phyloP scores from a whole-genome alignment of 2,329 filamentous ascomycete species.

The Ophiostoma pallidulum region DNA sequence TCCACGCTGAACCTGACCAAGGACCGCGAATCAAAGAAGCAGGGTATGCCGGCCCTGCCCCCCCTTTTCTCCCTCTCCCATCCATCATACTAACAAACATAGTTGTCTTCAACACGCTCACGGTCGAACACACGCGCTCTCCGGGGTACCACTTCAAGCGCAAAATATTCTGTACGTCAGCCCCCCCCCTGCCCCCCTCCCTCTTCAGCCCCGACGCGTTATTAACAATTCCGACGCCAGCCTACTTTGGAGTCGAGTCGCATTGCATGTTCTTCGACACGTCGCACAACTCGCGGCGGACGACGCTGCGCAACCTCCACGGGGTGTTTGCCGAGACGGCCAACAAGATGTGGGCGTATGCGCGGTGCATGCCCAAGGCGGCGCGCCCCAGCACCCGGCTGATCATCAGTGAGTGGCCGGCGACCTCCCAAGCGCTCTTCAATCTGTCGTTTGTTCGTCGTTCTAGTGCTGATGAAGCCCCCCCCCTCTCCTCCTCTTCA shows the following conservation, averaged over 20 bases:
- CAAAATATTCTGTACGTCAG: conserved; percentile 58
- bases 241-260: conserved; percentile 73
- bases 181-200: conserved; percentile 1
- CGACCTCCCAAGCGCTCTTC: not conserved
- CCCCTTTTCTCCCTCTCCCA: not conserved
- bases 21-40: conserved; percentile 45
- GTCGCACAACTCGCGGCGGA: conserved; percentile 58
- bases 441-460: no score
- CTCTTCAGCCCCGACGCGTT: no score
- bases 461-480: no score
- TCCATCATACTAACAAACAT: not conserved
- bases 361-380: conserved; percentile 44
- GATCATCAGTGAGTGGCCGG: conserved; percentile 47
- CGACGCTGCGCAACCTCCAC: conserved; percentile 65
- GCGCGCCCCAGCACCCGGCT: conserved; percentile 50
- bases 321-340: conserved; percentile 69
- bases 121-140: conserved; percentile 61
- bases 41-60: conserved; percentile 33
- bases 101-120: conserved; percentile 62
- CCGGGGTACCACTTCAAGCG: conserved; percentile 73
- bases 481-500: no score
- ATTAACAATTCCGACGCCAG: no score
- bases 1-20: conserved; percentile 65
- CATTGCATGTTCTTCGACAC: conserved; percentile 79
- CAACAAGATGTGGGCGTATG: conserved; percentile 60